These are phyloP conservation scores for Trichosanthes truncata DNA, from an alignment of 306 rosid genomes.

Conservation along the genomic window DNA sequence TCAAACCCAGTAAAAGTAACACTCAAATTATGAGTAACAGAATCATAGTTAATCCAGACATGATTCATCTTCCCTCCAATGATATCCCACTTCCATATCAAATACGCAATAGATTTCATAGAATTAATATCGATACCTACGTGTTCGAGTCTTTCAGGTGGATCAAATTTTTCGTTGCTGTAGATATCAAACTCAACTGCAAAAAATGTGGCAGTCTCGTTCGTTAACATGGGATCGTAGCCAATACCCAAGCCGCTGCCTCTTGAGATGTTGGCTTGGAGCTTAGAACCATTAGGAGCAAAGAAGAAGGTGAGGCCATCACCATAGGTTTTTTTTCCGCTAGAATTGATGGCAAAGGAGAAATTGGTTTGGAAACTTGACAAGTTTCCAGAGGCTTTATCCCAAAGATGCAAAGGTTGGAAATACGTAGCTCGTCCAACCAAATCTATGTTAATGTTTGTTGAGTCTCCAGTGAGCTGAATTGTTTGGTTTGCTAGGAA, in stretches of 20 bases:
- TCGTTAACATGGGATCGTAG: background rate
- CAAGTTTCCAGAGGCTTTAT: constrained; percentile 18
- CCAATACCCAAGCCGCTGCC: constrained; percentile 38
- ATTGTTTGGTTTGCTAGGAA: background rate
- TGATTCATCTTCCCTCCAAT: constrained; percentile 12
- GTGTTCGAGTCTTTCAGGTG: background rate
- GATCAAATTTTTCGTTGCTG: constrained; percentile 1
- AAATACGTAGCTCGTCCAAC: constrained; percentile 26
- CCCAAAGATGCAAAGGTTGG: constrained; percentile 24
- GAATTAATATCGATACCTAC: constrained; percentile 37
- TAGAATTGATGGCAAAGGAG: constrained; percentile 21
- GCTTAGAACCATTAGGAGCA: constrained; percentile 18
- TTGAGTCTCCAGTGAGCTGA: background rate
- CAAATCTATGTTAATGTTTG: background rate
- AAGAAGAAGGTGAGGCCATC: constrained; percentile 43
- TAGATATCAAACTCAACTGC: constrained; percentile 45
- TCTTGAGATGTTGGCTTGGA: background rate
- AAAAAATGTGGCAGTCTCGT: constrained; percentile 23
- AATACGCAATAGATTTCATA: constrained; percentile 12
- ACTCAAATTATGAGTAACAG: constrained; percentile 21
- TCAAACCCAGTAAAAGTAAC: constrained; percentile 15
- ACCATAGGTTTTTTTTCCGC: rapidly evolving
- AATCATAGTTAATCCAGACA: constrained; percentile 24
- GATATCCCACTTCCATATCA: constrained; percentile 17
- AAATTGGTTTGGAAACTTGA: constrained; percentile 36